These are phyloP conservation scores for Crucibulum laeve DNA, from an alignment of 768 basidiomycete species.

Conservation along the genomic window DNA sequence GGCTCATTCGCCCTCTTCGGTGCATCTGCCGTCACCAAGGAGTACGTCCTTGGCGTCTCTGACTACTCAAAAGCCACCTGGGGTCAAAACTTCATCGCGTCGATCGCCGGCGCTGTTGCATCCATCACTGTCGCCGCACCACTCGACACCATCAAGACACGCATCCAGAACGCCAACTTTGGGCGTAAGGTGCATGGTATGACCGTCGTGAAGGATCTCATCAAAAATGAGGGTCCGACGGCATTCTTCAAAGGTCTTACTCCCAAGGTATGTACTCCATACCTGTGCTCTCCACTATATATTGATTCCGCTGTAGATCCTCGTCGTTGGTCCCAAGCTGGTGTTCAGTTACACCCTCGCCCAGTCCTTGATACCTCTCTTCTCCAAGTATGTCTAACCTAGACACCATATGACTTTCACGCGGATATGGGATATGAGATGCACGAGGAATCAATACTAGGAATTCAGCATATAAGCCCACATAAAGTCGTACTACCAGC, in stretches of 20 bases:
- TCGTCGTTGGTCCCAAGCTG: constrained; percentile 96
- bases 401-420: too few species aligned
- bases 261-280: constrained; percentile 68
- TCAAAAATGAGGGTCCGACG: constrained; percentile 77
- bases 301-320: constrained; percentile 47
- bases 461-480: too few species aligned
- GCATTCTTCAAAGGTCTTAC: constrained; percentile 98
- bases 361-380: constrained; percentile 91
- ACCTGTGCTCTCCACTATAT: neutral
- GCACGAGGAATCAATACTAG: too few species aligned
- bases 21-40: constrained; percentile 92
- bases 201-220: constrained; percentile 77
- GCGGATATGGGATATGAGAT: too few species aligned
- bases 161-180: constrained; percentile 98
- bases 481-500: too few species aligned
- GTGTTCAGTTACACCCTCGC: constrained; percentile 98
- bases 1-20: constrained; percentile 97
- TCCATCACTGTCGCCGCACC: constrained; percentile 96
- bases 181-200: constrained; percentile 78
- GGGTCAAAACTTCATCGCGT: constrained; percentile 96
- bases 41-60: constrained; percentile 81
- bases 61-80: constrained; percentile 97
- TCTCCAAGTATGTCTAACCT: constrained; percentile 81
- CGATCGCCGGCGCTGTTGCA: constrained; percentile 88
- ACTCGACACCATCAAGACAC: constrained; percentile 93